A percentile compares a stretch with the other conserved stretches of the same genome.
Evolutionary conservation across 352 stramenopile genomes (phyloP).

Genomic region (Phytophthora tentaculata): DNA sequence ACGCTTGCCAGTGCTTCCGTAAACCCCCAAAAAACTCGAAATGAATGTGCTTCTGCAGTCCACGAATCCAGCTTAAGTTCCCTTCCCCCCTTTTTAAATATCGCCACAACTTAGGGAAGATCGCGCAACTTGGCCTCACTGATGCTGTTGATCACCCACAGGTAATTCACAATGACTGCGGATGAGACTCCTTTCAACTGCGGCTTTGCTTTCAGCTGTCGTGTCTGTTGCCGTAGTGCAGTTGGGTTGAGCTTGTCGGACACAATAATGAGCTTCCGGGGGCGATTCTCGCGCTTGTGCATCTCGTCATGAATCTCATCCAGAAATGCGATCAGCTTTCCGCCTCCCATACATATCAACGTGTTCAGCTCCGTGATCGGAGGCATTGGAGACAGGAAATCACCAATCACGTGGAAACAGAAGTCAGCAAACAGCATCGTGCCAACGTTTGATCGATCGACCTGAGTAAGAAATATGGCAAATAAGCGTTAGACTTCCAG

Average conservation of each 20-base stretch:
- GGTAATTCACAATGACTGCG: conserved; percentile 78
- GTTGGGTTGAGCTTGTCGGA: conserved; percentile 77
- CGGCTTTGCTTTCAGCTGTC: conserved; percentile 44
- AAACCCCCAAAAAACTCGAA: conserved; percentile 31
- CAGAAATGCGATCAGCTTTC: conserved; percentile 59
- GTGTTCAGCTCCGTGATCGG: conserved; percentile 67
- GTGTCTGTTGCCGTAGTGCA: conserved; percentile 52
- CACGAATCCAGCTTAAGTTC: conserved; percentile 13
- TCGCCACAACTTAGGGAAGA: conserved; percentile 32
- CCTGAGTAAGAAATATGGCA: conserved; percentile 3
- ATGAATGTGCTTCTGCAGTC: conserved; percentile 12
- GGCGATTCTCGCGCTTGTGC: conserved; percentile 53
- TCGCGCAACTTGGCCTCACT: conserved; percentile 75
- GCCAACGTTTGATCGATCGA: conserved; percentile 40
- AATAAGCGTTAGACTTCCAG: background rate
- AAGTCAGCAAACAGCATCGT: conserved; percentile 75
- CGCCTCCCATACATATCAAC: conserved; percentile 71
- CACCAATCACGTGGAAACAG: conserved; percentile 76
- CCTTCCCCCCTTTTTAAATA: conserved; percentile 30
- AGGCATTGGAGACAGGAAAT: conserved; percentile 83
- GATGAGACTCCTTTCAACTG: conserved; percentile 47
- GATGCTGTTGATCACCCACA: conserved; percentile 90
- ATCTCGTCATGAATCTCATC: conserved; percentile 61
- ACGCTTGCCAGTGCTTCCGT: conserved; percentile 41
- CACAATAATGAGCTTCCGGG: conserved; percentile 67